A percentile compares a stretch with the other conserved stretches of the same genome.
phyloP scores from a whole-genome alignment of 2,329 filamentous ascomycete species.

The Fusarium sp. region DNA sequence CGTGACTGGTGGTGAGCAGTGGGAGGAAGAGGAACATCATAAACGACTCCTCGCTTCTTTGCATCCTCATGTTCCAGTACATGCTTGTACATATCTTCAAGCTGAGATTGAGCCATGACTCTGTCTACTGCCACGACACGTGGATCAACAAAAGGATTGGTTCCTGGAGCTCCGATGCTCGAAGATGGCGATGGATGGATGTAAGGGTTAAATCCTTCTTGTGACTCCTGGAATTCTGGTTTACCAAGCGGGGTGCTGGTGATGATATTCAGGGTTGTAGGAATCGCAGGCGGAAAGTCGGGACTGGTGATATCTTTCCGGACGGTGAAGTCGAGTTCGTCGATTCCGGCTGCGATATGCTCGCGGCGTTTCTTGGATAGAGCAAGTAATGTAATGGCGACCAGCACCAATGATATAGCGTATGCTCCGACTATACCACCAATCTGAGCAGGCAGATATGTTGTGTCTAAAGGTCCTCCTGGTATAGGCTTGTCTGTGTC shows the following conservation, averaged over 20 bases:
- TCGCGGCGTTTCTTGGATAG: conserved; percentile 69
- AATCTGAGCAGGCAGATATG: conserved; percentile 83
- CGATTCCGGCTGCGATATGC: conserved; percentile 66
- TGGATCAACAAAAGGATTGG: conserved; percentile 81
- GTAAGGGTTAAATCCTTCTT: conserved; percentile 56
- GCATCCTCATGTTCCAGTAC: conserved; percentile 90
- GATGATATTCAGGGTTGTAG: conserved; percentile 35
- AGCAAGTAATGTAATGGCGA: conserved; percentile 74
- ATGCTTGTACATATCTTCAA: conserved; percentile 91
- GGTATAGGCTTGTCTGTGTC: conserved; percentile 71
- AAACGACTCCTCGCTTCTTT: conserved; percentile 67
- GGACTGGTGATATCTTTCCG: conserved; percentile 42
- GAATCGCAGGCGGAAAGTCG: conserved; percentile 39
- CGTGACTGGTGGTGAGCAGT: conserved; percentile 44
- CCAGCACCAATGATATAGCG: conserved; percentile 79
- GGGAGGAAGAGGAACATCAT: conserved; percentile 58
- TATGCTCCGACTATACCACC: conserved; percentile 88
- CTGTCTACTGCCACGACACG: conserved; percentile 80
- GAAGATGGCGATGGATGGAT: conserved; percentile 62
- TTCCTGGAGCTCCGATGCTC: conserved; percentile 65
- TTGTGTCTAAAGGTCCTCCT: conserved; percentile 68
- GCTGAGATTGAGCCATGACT: conserved; percentile 81
- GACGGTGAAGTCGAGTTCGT: conserved; percentile 61
- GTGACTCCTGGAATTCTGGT: conserved; percentile 63
- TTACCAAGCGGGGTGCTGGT: conserved; percentile 51